Conservation (phyloP, 495 filamentous ascomycete species). For the Podospora pseudopauciseta region DNA sequence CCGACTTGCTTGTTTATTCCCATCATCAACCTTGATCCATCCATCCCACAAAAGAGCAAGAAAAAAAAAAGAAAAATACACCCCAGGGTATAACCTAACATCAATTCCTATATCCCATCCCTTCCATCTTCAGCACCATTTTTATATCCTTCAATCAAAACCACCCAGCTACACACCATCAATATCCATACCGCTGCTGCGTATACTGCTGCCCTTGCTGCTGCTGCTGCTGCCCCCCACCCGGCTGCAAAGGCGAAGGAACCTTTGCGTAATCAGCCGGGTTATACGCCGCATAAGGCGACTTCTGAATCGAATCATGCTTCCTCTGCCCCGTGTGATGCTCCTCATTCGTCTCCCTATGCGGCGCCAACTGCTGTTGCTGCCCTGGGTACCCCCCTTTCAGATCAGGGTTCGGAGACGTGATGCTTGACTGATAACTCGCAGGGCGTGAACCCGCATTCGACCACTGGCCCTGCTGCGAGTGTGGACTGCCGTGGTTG, state of each 20-base stretch:
- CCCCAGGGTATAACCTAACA: slow-evolving; percentile 21
- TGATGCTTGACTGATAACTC: slow-evolving; percentile 32
- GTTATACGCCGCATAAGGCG: slow-evolving; percentile 39
- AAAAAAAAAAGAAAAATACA: background rate
- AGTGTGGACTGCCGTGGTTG: slow-evolving; percentile 31
- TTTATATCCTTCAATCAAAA: background rate
- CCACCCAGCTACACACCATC: no score
- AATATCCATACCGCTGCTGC: background rate
- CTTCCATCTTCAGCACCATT: background rate
- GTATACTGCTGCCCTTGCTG: background rate
- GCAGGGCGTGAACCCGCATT: slow-evolving; percentile 31
- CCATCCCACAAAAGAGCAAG: background rate
- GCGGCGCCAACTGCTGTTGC: slow-evolving; percentile 26
- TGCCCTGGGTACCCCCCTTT: slow-evolving; percentile 36
- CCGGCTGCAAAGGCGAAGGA: slow-evolving; percentile 6
- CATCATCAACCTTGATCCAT: background rate
- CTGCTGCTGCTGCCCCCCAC: slow-evolving; percentile 7
- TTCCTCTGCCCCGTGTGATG: slow-evolving; percentile 27
- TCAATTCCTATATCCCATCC: background rate
- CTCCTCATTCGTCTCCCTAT: slow-evolving; percentile 42
- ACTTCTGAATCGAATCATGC: slow-evolving; percentile 20
- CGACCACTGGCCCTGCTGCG: slow-evolving; percentile 24
- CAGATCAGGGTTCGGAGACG: slow-evolving; percentile 36
- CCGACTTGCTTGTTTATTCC: background rate
- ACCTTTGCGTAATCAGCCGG: slow-evolving; percentile 42